Percentiles rank a stretch among this genome's conserved stretches.
Evolutionary conservation across 257 asterid genomes (phyloP).

Genomic region (Solanum sejunctum): DNA sequence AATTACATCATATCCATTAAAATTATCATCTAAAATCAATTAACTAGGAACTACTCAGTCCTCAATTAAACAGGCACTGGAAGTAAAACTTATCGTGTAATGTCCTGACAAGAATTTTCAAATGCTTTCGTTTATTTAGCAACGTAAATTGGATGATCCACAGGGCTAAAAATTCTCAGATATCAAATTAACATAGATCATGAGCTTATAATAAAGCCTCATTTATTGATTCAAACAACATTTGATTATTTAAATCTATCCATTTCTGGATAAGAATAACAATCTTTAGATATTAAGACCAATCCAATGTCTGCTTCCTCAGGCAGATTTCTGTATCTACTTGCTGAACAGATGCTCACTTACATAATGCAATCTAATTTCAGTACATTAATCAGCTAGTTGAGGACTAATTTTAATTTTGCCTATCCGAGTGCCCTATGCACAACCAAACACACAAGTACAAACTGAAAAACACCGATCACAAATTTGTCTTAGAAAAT

Average conservation of each 20-base stretch:
- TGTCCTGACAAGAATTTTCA: not conserved
- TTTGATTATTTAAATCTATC: not conserved
- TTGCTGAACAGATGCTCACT: not conserved
- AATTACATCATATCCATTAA: not conserved
- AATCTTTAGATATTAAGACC: not conserved
- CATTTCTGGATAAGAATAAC: not conserved
- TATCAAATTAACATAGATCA: not conserved
- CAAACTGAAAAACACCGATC: not conserved
- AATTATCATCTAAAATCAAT: not conserved
- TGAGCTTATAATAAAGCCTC: not conserved
- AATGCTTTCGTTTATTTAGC: not conserved
- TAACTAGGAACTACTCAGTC: not conserved
- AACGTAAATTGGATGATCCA: not conserved
- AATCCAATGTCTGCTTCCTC: not conserved
- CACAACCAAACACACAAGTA: not conserved
- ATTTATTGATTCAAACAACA: not conserved
- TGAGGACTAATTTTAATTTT: not conserved
- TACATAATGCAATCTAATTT: not conserved
- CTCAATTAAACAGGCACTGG: not conserved
- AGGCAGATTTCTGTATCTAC: not conserved
- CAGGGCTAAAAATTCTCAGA: not conserved
- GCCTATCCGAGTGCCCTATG: not conserved
- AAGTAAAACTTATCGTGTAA: not conserved
- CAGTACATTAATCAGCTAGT: not conserved
- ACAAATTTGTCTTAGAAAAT: not conserved